These are phyloP conservation scores for Populus trichocarpa DNA, from an alignment of 441 rosid genomes.

Conservation along the genomic window DNA sequence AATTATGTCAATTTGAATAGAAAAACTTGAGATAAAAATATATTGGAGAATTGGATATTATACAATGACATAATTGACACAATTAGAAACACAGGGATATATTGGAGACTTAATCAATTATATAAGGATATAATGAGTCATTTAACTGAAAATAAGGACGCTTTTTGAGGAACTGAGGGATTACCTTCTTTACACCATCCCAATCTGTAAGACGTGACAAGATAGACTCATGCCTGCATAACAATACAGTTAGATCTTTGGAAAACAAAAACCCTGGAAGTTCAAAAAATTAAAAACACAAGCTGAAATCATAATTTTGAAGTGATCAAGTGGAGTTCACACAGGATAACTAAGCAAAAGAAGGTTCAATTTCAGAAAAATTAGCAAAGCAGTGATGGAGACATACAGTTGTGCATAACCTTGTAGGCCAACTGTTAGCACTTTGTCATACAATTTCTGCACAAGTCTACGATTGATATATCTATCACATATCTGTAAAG, in stretches of 20 bases:
- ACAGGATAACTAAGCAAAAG: background rate
- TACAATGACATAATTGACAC: too few species aligned
- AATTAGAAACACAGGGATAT: too few species aligned
- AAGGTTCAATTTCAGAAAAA: background rate
- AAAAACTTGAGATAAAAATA: too few species aligned
- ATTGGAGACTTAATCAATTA: too few species aligned
- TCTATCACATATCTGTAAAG: slow-evolving; percentile 48
- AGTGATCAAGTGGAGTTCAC: background rate
- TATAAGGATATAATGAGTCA: too few species aligned
- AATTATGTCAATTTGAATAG: too few species aligned
- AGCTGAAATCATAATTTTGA: background rate
- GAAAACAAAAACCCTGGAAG: background rate
- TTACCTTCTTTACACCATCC: slow-evolving; percentile 38
- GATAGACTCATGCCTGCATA: slow-evolving; percentile 42
- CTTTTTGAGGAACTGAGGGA: background rate
- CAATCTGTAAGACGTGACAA: slow-evolving; percentile 42
- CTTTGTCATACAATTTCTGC: slow-evolving; percentile 42
- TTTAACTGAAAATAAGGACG: background rate
- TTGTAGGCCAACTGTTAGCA: slow-evolving; percentile 39
- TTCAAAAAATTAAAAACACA: background rate
- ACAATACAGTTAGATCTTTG: background rate
- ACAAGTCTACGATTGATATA: slow-evolving; percentile 40
- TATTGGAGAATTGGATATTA: too few species aligned
- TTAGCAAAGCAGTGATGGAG: slow-evolving; percentile 3
- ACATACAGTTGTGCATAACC: slow-evolving; percentile 52